Base-by-base conservation (phyloP, 805 yeast species). In the Suhomyces xylopsoci region DNA sequence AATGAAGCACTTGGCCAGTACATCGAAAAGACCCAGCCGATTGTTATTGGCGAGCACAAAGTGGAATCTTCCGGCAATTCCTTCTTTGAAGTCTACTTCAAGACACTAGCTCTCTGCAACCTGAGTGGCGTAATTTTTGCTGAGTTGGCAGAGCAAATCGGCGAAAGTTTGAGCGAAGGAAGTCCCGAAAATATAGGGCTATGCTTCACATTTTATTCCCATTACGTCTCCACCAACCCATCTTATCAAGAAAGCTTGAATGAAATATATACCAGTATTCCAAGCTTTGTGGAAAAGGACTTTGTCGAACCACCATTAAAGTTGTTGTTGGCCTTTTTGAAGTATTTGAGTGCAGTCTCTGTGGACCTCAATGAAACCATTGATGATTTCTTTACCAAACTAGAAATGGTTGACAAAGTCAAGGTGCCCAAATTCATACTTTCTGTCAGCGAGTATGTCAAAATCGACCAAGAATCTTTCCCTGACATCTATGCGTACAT, bases 341-440 rank as follows among this genome's bases (percentile, higher is more conserved):
- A 43, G 25, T 10, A 49, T 4, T 38, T 40, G 7, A 50, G 50
- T 48, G 61, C 66, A 17, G 63, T 69, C 1, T 51, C 65, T 2
- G 55, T 60, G 14, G 42, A 38, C 3, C 57, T 64, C 25, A 52
- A 66, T 24, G 71, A 68, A n/a, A 45, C 64, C 14, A 63, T 78
- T 40, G 70, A 73, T 52, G 71, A 69, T 38, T 57, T 65, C 25
- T 75, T 60, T 52, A 46, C 61, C n/a, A 75, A 72, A 40, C 48
- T 75, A 4, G 51, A 56, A 15, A 52, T 47, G 55, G 66, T 61
- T 7, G 55, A 55, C 17, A 60, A 62, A 19, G 15, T 46, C 5
- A 30, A 48, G 9, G 55, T 61, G 12, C 38, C 61, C 2, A 15
- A 7, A 14, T 54, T 56, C 25, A 24, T 47, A n/a, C n/a, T 28